Conservation (phyloP, 208 protist species). For the Leishmania gerbilli region DNA sequence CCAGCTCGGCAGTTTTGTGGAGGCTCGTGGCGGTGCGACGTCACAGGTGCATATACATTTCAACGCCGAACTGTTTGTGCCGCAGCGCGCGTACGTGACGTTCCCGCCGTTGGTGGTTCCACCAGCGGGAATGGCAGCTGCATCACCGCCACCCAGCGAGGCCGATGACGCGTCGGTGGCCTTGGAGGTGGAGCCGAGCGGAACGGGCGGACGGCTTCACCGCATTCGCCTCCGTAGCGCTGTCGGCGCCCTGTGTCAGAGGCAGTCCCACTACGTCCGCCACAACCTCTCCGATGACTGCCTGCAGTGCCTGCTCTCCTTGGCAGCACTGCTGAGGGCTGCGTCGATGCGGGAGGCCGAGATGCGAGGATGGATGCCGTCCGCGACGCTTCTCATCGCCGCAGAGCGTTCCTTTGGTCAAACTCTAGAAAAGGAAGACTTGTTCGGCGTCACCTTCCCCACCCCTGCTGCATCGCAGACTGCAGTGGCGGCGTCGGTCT, state of each 20-base stretch:
- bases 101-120: conserved; percentile 85
- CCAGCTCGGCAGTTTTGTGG: conserved; percentile 24
- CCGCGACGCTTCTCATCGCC: conserved; percentile 73
- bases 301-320: conserved; percentile 61
- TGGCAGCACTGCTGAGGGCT: conserved; percentile 44
- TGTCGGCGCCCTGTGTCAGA: conserved; percentile 41
- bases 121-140: conserved; percentile 22
- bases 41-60: conserved; percentile 51
- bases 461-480: not conserved
- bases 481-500: not conserved
- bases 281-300: conserved; percentile 74
- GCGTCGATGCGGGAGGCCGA: conserved; percentile 58
- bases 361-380: conserved; percentile 65
- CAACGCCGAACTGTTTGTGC: conserved; percentile 83
- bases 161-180: not conserved
- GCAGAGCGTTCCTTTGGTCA: conserved; percentile 85
- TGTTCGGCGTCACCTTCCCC: conserved; percentile 47
- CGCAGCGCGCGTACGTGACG: conserved; percentile 54
- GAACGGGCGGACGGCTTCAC: conserved; percentile 84
- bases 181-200: conserved; percentile 65
- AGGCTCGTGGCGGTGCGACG: conserved; percentile 9
- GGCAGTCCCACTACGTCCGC: conserved; percentile 67
- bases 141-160: not conserved
- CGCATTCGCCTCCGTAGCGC: conserved; percentile 75
- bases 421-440: conserved; percentile 73